Evolutionary conservation across 2,329 filamentous ascomycete species (phyloP).

Genomic region (Hymenoscyphus scutula): DNA sequence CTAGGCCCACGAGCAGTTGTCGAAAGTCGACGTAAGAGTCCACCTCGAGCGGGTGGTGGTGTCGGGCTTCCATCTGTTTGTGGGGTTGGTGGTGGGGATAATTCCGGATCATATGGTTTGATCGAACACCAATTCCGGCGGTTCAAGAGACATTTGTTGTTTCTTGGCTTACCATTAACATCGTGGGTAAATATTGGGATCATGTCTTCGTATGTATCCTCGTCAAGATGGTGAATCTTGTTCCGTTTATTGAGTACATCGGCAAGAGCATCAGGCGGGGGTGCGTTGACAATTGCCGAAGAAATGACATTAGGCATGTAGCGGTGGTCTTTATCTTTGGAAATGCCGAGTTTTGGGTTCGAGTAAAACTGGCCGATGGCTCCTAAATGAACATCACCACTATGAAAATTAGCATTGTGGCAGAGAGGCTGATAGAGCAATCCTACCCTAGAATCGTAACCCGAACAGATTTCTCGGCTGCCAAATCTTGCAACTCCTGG

Average conservation of each 20-base stretch:
- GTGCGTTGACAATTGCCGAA: slow-evolving; percentile 90
- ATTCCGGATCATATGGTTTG: slow-evolving; percentile 74
- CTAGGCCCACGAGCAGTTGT: slow-evolving; percentile 33
- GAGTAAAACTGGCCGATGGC: slow-evolving; percentile 95
- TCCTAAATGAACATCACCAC: slow-evolving; percentile 90
- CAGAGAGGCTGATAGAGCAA: neutral
- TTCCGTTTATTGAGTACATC: slow-evolving; percentile 93
- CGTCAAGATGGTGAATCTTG: slow-evolving; percentile 70
- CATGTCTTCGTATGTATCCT: slow-evolving; percentile 89
- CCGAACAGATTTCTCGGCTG: slow-evolving; percentile 86
- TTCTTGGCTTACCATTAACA: slow-evolving; percentile 83
- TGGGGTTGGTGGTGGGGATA: slow-evolving; percentile 70
- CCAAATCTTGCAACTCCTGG: slow-evolving; percentile 88
- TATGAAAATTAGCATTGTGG: slow-evolving; percentile 36
- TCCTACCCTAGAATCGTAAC: slow-evolving; percentile 77
- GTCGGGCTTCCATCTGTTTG: slow-evolving; percentile 46
- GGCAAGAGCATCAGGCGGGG: slow-evolving; percentile 81
- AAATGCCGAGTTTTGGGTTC: slow-evolving; percentile 73
- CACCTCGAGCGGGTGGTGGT: slow-evolving; percentile 27
- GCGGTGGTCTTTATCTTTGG: slow-evolving; percentile 88
- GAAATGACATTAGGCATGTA: slow-evolving; percentile 97
- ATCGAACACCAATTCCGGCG: slow-evolving; percentile 97
- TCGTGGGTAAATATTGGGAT: slow-evolving; percentile 89
- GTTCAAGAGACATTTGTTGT: slow-evolving; percentile 86
- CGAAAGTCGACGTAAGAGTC: slow-evolving; percentile 35